phyloP scores from a whole-genome alignment of 1,284 basidiomycete species.

The Cutaneotrichosporon dermatis region DNA sequence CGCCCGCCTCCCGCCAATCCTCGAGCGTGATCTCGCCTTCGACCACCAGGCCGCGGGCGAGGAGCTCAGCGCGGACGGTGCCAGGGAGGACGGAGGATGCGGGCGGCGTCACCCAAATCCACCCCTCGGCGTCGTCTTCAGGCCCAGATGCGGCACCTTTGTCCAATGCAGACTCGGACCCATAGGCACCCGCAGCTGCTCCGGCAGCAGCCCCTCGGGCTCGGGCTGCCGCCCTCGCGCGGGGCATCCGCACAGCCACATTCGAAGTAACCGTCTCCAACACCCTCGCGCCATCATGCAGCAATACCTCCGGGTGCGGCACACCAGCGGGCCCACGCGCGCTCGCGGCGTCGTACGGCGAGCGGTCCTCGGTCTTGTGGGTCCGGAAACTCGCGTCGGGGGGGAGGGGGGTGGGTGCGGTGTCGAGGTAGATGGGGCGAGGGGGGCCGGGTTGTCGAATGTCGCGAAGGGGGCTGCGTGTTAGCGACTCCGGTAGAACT shows the following conservation, averaged over 20 bases:
- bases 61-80: constrained; percentile 32
- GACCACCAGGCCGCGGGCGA: constrained; percentile 24
- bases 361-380: constrained; percentile 37
- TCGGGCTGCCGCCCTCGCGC: no score
- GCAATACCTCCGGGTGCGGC: constrained; percentile 30
- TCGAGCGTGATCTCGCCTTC: constrained; percentile 30
- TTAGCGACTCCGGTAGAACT: not conserved
- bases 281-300: constrained; percentile 28
- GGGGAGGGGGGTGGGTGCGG: constrained; percentile 2
- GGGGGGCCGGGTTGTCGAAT: not conserved
- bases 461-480: constrained; percentile 21
- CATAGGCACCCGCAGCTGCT: no score
- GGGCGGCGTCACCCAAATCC: constrained; percentile 36
- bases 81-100: constrained; percentile 26
- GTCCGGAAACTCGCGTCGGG: constrained; percentile 17
- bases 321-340: constrained; percentile 13
- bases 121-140: not conserved
- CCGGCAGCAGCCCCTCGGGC: no score
- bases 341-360: constrained; percentile 34
- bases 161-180: no score
- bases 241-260: constrained; percentile 29
- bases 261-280: constrained; percentile 45
- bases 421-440: constrained; percentile 32
- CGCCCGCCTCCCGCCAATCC: constrained; percentile 20
- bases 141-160: no score